These are phyloP conservation scores for Cryphonectria parasitica DNA, from an alignment of 2,329 filamentous ascomycete species.

Conservation along the genomic window DNA sequence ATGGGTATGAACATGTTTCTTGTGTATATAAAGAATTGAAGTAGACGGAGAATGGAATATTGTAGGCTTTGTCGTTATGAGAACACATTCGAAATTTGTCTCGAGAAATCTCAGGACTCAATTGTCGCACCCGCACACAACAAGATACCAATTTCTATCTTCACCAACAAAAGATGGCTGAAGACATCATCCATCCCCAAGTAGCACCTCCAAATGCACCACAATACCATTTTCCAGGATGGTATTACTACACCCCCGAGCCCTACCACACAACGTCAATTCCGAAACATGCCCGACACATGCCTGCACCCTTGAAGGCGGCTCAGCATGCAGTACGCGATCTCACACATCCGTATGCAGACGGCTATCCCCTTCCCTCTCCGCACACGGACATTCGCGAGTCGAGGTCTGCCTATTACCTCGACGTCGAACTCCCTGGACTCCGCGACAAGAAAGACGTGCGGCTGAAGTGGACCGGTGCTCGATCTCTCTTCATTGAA, in stretches of 20 bases:
- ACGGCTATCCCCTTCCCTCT: slow-evolving; percentile 5
- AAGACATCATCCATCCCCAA: slow-evolving; percentile 8
- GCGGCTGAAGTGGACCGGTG: slow-evolving; percentile 12
- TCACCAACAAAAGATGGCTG: slow-evolving; percentile 1
- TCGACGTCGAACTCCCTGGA: slow-evolving; percentile 7
- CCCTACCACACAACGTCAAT: slow-evolving; percentile 14
- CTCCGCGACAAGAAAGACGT: slow-evolving; percentile 12
- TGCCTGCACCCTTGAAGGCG: slow-evolving; percentile 1
- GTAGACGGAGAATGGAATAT: background rate
- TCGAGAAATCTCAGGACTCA: no score
- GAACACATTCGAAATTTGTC: background rate
- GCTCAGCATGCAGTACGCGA: slow-evolving; percentile 16
- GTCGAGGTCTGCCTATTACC: slow-evolving; percentile 5
- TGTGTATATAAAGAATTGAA: background rate
- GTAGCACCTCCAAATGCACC: slow-evolving; percentile 5
- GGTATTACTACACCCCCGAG: slow-evolving; percentile 12
- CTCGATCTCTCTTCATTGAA: slow-evolving; percentile 9
- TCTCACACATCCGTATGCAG: slow-evolving; percentile 5
- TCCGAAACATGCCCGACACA: background rate
- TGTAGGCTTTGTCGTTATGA: background rate
- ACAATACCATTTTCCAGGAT: slow-evolving; percentile 2
- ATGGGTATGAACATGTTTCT: background rate
- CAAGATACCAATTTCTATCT: background rate
- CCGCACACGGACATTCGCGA: slow-evolving; percentile 13
- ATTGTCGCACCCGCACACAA: background rate